phyloP scores from a whole-genome alignment of 805 yeast genomes.

The Metschnikowia lochheadii region DNA sequence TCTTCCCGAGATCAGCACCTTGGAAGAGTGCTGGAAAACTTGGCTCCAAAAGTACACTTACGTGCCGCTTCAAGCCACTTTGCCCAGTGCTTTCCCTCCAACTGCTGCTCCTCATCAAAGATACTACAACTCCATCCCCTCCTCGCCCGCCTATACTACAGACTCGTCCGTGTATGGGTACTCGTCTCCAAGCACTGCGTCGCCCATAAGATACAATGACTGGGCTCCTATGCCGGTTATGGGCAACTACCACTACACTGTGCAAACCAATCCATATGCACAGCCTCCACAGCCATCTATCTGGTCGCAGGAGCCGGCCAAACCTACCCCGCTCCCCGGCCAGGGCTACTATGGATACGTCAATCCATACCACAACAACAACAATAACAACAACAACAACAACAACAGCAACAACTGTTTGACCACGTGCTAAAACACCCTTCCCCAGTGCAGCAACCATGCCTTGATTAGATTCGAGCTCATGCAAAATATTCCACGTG shows the following conservation, averaged over 20 bases:
- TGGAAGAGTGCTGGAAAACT: constrained; percentile 44
- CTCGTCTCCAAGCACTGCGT: constrained; percentile 27
- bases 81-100: constrained; percentile 3
- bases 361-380: constrained; percentile 31
- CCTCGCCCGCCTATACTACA: constrained; percentile 18
- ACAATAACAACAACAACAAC: constrained; percentile 28
- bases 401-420: constrained; percentile 15
- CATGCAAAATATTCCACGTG: not conserved
- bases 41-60: constrained; percentile 36
- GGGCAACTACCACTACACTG: constrained; percentile 4
- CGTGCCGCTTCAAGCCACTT: constrained; percentile 4
- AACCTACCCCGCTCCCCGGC: constrained; percentile 9
- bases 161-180: constrained; percentile 15
- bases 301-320: constrained; percentile 19
- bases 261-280: constrained; percentile 3
- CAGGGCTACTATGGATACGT: constrained; percentile 25
- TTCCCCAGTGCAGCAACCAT: not conserved
- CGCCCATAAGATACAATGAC: constrained; percentile 23
- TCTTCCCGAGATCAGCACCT: constrained; percentile 35
- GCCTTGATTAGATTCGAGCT: not conserved
- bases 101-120: not conserved
- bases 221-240: constrained; percentile 6
- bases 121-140: constrained; percentile 15
- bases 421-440: constrained; percentile 10
- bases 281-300: constrained; percentile 17